Conservation (phyloP, 1,139 yeast genomes). For the Tardiomyces depauwii region DNA sequence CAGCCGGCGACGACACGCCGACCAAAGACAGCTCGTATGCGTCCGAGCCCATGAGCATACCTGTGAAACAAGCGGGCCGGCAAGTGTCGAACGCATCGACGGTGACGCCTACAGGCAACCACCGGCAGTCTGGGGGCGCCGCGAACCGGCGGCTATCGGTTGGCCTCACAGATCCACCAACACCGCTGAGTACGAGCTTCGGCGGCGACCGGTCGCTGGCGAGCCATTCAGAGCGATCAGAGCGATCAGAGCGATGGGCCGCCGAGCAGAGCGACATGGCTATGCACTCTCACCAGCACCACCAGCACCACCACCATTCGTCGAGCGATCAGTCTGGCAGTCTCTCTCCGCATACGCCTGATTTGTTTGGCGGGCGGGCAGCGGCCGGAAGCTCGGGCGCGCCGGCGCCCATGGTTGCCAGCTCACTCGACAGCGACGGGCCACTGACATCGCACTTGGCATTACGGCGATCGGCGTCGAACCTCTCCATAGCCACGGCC, state of each 20-base stretch:
- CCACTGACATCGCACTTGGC: not conserved
- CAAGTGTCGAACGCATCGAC: not conserved
- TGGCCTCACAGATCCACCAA: not conserved
- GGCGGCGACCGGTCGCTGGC: not conserved
- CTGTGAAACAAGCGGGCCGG: not conserved
- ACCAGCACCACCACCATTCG: slow-evolving; percentile 3
- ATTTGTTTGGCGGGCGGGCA: not conserved
- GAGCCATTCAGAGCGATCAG: not conserved
- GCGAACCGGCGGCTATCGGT: not conserved
- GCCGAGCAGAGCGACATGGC: not conserved
- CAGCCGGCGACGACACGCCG: slow-evolving; percentile 13
- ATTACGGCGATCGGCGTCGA: not conserved
- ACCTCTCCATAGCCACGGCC: not conserved
- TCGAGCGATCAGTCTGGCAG: slow-evolving; percentile 1
- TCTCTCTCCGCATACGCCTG: not conserved
- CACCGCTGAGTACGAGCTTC: not conserved
- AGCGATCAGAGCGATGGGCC: not conserved
- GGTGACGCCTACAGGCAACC: not conserved
- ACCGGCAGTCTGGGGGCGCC: not conserved
- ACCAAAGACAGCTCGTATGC: slow-evolving; percentile 9
- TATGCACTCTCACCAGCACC: not conserved
- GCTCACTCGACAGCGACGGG: not conserved
- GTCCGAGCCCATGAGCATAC: not conserved
- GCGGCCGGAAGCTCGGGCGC: not conserved
- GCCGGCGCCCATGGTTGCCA: not conserved